Conservation (phyloP, 164 flowering plant genomes). For the Cinnamomum chago region DNA sequence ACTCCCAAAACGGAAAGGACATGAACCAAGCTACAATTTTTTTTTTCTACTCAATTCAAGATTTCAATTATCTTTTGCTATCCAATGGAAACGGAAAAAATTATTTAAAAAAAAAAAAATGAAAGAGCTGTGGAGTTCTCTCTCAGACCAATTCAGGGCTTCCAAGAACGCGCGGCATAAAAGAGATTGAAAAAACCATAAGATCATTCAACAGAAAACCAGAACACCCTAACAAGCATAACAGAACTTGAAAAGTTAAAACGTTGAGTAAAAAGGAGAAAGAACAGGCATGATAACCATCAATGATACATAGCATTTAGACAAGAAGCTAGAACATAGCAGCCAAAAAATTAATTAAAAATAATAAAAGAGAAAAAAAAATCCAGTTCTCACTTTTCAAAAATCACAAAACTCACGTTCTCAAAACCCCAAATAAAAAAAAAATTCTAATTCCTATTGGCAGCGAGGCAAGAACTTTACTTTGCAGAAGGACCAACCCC, state of each 20-base stretch:
- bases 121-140: not conserved
- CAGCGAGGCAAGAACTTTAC: conserved; percentile 22
- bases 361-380: too few relatives aligned
- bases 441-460: too few relatives aligned
- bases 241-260: not conserved
- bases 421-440: too few relatives aligned
- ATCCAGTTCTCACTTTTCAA: too few relatives aligned
- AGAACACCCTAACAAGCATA: not conserved
- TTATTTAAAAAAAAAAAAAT: too few relatives aligned
- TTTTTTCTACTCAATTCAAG: not conserved
- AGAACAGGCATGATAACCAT: too few relatives aligned
- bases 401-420: too few relatives aligned
- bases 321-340: not conserved
- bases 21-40: not conserved
- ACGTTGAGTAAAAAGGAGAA: not conserved
- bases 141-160: not conserved
- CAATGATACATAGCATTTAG: too few relatives aligned
- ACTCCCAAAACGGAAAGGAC: not conserved
- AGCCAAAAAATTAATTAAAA: too few relatives aligned
- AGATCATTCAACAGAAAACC: conserved; percentile 41
- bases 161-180: not conserved
- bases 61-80: too few relatives aligned
- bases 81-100: not conserved
- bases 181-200: conserved; percentile 22
- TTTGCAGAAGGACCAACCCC: conserved; percentile 52